phyloP scores from a whole-genome alignment of 192 early-diverging fungal species.

The Pecoramyces ruminantium region DNA sequence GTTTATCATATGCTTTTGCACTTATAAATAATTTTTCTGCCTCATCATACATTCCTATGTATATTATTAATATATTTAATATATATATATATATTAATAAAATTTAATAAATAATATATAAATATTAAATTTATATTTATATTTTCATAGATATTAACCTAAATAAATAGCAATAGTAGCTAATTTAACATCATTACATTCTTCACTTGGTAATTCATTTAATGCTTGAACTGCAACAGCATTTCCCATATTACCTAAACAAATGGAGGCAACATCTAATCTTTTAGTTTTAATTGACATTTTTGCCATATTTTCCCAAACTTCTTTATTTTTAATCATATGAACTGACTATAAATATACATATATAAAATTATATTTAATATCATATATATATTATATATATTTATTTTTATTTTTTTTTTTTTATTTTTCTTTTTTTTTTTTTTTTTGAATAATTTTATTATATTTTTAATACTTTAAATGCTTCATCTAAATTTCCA shows the following conservation, averaged over 20 bases:
- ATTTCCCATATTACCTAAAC: slow-evolving; percentile 23
- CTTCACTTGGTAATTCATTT: not conserved
- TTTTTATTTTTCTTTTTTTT: not conserved
- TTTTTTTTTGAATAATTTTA: no score
- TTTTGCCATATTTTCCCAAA: slow-evolving; percentile 27
- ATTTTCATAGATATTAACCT: slow-evolving; percentile 2
- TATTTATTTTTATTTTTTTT: no score
- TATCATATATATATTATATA: not conserved
- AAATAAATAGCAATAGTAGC: slow-evolving; percentile 9
- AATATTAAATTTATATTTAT: slow-evolving; percentile 5
- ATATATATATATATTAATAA: not conserved
- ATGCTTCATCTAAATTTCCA: slow-evolving; percentile 28
- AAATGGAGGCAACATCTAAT: slow-evolving; percentile 16
- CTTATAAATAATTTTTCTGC: slow-evolving; percentile 12
- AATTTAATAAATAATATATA: slow-evolving; percentile 4
- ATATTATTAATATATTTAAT: not conserved
- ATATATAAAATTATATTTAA: not conserved
- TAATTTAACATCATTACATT: not conserved
- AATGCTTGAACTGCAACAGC: slow-evolving; percentile 11
- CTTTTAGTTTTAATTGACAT: slow-evolving; percentile 25
- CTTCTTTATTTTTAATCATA: slow-evolving; percentile 16
- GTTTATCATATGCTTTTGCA: slow-evolving; percentile 13
- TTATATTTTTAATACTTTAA: slow-evolving; percentile 23
- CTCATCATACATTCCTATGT: slow-evolving; percentile 17
- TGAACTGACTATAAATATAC: slow-evolving; percentile 11